Percentiles rank a stretch among this genome's conserved stretches.
These are phyloP conservation scores for Mortierella alpina DNA, from an alignment of 192 early-diverging fungal species.

Conservation along the genomic window DNA sequence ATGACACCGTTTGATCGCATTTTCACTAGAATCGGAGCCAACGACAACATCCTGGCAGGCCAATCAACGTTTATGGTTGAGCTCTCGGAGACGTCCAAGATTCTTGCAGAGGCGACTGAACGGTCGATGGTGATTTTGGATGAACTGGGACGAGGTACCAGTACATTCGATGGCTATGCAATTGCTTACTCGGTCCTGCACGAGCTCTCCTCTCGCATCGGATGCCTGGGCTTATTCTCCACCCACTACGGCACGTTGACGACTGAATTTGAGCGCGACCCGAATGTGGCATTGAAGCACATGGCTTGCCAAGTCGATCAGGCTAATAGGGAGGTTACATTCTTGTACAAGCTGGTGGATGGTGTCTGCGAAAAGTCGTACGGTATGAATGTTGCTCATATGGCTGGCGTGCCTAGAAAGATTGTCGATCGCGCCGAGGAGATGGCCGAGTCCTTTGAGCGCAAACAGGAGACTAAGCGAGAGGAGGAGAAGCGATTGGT, in stretches of 20 bases:
- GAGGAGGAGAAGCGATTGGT: slow-evolving; percentile 18
- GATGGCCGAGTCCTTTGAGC: slow-evolving; percentile 83
- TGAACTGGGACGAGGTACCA: slow-evolving; percentile 97
- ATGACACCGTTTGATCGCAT: slow-evolving; percentile 92
- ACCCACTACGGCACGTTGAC: slow-evolving; percentile 96
- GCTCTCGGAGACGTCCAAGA: slow-evolving; percentile 91
- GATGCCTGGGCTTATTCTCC: slow-evolving; percentile 93
- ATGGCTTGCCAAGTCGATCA: slow-evolving; percentile 91
- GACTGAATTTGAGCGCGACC: slow-evolving; percentile 82
- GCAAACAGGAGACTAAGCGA: slow-evolving; percentile 41
- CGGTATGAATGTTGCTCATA: slow-evolving; percentile 98
- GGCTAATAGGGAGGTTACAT: slow-evolving; percentile 87
- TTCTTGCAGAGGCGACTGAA: slow-evolving; percentile 90
- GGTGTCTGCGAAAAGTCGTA: slow-evolving; percentile 94
- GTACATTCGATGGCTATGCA: slow-evolving; percentile 96
- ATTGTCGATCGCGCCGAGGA: slow-evolving; percentile 78
- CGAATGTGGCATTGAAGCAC: slow-evolving; percentile 83
- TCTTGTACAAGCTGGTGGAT: slow-evolving; percentile 88
- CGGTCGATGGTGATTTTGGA: slow-evolving; percentile 95
- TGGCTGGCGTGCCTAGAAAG: slow-evolving; percentile 87
- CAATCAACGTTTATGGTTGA: slow-evolving; percentile 99
- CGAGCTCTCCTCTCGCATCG: slow-evolving; percentile 79
- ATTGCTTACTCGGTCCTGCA: slow-evolving; percentile 95
- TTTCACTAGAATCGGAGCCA: slow-evolving; percentile 97
- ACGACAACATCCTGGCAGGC: slow-evolving; percentile 95